A percentile compares a stretch with the other conserved stretches of the same genome.
These are phyloP conservation scores for Beauveria sp. DNA, from an alignment of 2,329 filamentous ascomycete genomes.

Conservation along the genomic window DNA sequence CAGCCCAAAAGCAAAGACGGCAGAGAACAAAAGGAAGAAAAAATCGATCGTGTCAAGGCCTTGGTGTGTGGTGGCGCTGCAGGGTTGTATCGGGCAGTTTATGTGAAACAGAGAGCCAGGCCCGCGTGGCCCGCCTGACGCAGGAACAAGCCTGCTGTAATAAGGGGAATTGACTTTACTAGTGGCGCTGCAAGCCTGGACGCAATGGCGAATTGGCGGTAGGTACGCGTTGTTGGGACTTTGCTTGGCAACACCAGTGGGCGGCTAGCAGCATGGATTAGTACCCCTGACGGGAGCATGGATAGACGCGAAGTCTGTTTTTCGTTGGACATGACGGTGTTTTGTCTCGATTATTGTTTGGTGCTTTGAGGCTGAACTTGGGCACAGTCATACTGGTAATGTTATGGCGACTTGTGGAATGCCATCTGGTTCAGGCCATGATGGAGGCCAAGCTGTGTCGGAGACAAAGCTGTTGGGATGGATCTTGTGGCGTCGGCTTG, in stretches of 20 bases:
- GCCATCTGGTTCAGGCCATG: no score
- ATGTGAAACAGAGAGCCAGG: constrained; percentile 7
- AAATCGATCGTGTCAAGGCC: constrained; percentile 2
- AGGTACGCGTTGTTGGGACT: background rate
- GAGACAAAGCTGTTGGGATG: background rate
- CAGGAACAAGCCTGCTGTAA: background rate
- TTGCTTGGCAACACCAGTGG: background rate
- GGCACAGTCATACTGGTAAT: no score
- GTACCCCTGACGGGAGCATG: background rate
- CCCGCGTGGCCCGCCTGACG: constrained; percentile 7
- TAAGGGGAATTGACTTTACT: constrained; percentile 1
- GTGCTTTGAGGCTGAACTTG: background rate
- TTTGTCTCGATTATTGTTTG: background rate
- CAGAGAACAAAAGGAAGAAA: background rate
- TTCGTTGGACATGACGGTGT: background rate
- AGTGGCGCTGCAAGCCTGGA: background rate
- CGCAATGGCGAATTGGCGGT: no score
- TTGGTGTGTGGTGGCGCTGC: background rate
- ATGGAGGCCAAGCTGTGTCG: no score
- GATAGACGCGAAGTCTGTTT: background rate
- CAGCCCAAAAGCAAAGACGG: background rate
- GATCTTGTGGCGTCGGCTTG: constrained; percentile 6
- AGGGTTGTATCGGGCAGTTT: constrained; percentile 7
- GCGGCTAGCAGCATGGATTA: background rate
- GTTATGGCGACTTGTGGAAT: background rate